A percentile compares a stretch with the other conserved stretches of the same genome.
phyloP scores from a whole-genome alignment of 1,284 basidiomycete species.

The Bondarzewia mesenterica region DNA sequence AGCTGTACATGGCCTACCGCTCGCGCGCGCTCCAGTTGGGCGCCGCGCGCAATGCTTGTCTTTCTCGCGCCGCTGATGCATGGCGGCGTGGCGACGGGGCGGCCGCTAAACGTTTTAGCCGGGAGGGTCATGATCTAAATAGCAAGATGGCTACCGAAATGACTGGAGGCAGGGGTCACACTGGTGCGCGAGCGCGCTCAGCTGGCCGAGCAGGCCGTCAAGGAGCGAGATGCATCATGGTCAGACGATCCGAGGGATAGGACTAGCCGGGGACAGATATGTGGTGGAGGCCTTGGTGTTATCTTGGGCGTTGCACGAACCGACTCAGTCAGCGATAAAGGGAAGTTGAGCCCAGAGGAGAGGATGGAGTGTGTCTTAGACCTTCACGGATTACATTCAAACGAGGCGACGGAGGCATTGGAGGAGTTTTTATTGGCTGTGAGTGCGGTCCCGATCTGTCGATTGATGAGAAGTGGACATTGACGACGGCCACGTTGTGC shows the following conservation, averaged over 20 bases:
- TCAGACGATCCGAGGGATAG: conserved; percentile 82
- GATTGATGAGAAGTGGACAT: too few species aligned
- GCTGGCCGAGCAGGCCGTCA: conserved; percentile 70
- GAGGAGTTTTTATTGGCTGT: conserved; percentile 87
- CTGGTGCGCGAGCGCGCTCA: conserved; percentile 77
- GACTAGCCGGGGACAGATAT: conserved; percentile 63
- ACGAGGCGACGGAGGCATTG: conserved; percentile 86
- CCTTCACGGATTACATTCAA: conserved; percentile 83
- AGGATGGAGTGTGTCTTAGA: conserved; percentile 77
- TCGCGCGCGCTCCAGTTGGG: conserved; percentile 83
- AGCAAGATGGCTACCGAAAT: conserved; percentile 83
- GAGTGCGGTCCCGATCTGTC: conserved; percentile 28
- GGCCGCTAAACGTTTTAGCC: conserved; percentile 86
- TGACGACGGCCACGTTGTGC: neutral
- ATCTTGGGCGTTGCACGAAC: conserved; percentile 74
- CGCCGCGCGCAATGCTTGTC: conserved; percentile 87
- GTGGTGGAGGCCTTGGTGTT: conserved; percentile 80
- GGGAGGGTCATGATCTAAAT: conserved; percentile 91
- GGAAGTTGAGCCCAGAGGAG: conserved; percentile 65
- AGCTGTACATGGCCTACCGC: conserved; percentile 83
- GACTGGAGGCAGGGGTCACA: conserved; percentile 66
- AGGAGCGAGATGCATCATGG: conserved; percentile 61
- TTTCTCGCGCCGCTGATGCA: conserved; percentile 93
- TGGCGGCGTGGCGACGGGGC: conserved; percentile 93
- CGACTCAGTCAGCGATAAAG: conserved; percentile 41